Evolutionary conservation across 257 asterid genomes (phyloP), one percentile per base, ranked within the genome.

Genomic region (Solanum verrucosum): DNA sequence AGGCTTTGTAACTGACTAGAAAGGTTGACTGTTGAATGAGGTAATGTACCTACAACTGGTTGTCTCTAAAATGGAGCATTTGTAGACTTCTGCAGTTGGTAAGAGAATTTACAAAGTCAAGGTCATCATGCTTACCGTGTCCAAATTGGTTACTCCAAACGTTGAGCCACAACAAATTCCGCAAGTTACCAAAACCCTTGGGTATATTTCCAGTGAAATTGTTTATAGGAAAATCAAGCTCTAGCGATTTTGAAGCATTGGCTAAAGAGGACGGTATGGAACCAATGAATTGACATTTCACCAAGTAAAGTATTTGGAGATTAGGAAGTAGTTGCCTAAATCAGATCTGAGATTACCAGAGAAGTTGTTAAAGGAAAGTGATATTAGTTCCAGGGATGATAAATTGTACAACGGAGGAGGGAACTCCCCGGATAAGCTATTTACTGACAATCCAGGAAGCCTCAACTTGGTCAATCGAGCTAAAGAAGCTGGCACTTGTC

Each of bases 171-270:
- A 35, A 11, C 33, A 85, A 23, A 71, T 89, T 52, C 52, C 84
- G 56, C 44, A 92, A 93, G 79, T 86, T 87, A 14, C 92, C 93
- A 3, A 93, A 37, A 86, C 70, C 77, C 31, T 37, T 10, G n/a
- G 94, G 94, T 44, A 90, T 85, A 75, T 74, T 88, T 71, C 94
- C 93, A 2, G 92, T 88, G 87, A 93, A 89, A 87, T 89, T 89
- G 60, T 92, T 92, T 31, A 11, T 46, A 9, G 71, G 78, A 27
- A 92, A 15, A 9, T 92, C 95, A 71, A 93, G 75, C 84, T 31
- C 75, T 5, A 33, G 73, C 81, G 89, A 92, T 21, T 88, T 87
- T 14, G 93, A 84, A 84, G 91, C 92, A 73, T 93, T 91, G 79
- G 95, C 85, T 74, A 90, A 63, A 60, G 94, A 91, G 44, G 87